Conservation (phyloP, 768 basidiomycete genomes). For the Thelephora aurantiotincta region DNA sequence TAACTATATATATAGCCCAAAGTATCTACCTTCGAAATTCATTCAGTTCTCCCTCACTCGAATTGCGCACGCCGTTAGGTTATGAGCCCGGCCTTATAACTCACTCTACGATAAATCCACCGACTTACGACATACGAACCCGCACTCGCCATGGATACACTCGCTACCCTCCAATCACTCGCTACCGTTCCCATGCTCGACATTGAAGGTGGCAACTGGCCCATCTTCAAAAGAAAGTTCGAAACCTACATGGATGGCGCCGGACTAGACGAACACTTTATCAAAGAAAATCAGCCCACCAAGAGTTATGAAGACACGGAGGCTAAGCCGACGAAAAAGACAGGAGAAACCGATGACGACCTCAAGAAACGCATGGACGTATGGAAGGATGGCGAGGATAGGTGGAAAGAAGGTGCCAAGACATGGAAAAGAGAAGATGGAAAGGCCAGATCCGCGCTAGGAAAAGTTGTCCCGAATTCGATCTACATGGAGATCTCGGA, state of each 20-base stretch:
- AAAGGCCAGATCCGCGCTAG: constrained; percentile 19
- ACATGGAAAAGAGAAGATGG: constrained; percentile 15
- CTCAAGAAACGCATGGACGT: neutral
- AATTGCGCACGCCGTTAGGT: too few relatives aligned
- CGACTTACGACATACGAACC: too few relatives aligned
- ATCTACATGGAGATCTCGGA: constrained; percentile 18
- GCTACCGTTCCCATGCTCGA: constrained; percentile 13
- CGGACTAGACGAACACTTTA: too few relatives aligned
- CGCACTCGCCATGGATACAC: too few relatives aligned
- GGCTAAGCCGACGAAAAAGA: neutral
- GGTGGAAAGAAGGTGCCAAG: constrained; percentile 12
- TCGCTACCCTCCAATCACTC: too few relatives aligned
- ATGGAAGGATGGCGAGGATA: neutral
- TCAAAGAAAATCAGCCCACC: too few relatives aligned
- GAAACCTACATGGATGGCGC: too few relatives aligned
- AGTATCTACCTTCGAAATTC: too few relatives aligned
- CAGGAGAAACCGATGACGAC: neutral
- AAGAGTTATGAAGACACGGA: constrained; percentile 2
- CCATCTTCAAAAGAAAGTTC: constrained; percentile 9
- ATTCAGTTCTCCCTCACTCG: too few relatives aligned
- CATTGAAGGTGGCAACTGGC: constrained; percentile 16
- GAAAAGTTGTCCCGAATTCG: constrained; percentile 19
- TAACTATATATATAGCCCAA: too few relatives aligned
- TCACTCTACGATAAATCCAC: too few relatives aligned
- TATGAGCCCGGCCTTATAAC: too few relatives aligned